Base-by-base conservation (phyloP, 768 basidiomycete species). In the Pulveroboletus sp. region DNA sequence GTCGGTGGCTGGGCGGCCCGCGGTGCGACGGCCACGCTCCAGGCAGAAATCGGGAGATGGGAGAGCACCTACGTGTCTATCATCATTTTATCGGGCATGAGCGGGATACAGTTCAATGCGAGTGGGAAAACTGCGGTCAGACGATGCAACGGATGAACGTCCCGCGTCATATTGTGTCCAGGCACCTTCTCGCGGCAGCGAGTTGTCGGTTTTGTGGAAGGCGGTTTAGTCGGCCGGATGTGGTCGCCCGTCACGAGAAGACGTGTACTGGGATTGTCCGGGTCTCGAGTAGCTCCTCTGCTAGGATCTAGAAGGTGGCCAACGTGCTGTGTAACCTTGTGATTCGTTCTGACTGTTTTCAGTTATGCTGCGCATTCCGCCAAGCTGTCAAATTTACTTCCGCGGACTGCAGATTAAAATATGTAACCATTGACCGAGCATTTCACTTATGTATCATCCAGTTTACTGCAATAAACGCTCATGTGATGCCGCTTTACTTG, bases 31-130 rank as follows among this genome's bases (percentile, higher is more conserved):
- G 60, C 30, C 31, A 18, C 6, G 64, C 60, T 33, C 64, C 64
- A 1, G 65, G 65, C 4, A 64, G 41, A 30, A 65, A 67, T 41
- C 57, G 65, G n/a, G 64, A 65, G 24, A 65, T 65, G 64, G 60
- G 56, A 1, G 65, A 65, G 14, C 64, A 65, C 31, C 43, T 65
- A 6, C 55, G 64, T 1, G 43, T 35, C 0, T 45, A 14, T 4
- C 64, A 65, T 37, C 37, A 33, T 5, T 67, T 65, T 3, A 15
- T 62, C 15, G 64, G 64, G 9, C 65, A 64, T 43, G 64, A 65
- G 27, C 53, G 64, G 26, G 64, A 65, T 14, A 18, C 28, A 0
- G 64, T 65, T 8, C 49, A 35, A 6, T 65, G 64, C 50, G 43
- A 58, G 14, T 65, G 64, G 64, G 57, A 55, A 9, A 51, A 43